Conservation (phyloP, 108 stramenopile genomes). For the Nannochloropsis salina region DNA sequence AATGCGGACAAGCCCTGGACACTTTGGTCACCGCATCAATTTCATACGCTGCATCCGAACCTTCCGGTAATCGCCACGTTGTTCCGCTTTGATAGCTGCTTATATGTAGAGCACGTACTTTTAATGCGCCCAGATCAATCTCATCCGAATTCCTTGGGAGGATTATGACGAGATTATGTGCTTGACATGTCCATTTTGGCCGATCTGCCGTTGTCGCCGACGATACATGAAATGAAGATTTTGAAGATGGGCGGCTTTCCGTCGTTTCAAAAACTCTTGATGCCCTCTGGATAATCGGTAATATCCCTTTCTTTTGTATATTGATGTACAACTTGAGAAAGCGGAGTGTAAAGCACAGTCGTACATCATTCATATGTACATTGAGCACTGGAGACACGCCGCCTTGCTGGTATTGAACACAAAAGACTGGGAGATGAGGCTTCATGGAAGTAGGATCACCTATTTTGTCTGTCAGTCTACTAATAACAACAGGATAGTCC, state of each 20-base stretch:
- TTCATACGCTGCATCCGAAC: background rate
- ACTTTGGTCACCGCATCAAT: background rate
- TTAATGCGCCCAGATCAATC: conserved; percentile 19
- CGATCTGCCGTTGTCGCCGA: background rate
- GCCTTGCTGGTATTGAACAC: background rate
- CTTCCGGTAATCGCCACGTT: background rate
- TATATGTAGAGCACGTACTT: background rate
- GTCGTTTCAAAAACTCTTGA: too few relatives aligned
- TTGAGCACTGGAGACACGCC: background rate
- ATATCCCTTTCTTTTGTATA: background rate
- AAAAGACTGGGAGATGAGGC: background rate
- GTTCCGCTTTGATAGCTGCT: background rate
- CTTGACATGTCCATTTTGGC: background rate
- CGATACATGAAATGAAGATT: background rate
- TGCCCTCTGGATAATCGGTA: background rate
- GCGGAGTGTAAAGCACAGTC: background rate
- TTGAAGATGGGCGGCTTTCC: too few relatives aligned
- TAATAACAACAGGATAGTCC: conserved; percentile 15
- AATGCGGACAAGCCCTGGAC: background rate
- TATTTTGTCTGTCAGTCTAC: background rate
- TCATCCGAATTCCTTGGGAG: background rate
- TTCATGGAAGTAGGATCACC: background rate
- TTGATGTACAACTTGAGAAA: background rate
- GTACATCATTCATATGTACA: background rate
- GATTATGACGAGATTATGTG: background rate